Base-by-base conservation (phyloP, 1,139 yeast genomes). In the Nematodospora anomalae region DNA sequence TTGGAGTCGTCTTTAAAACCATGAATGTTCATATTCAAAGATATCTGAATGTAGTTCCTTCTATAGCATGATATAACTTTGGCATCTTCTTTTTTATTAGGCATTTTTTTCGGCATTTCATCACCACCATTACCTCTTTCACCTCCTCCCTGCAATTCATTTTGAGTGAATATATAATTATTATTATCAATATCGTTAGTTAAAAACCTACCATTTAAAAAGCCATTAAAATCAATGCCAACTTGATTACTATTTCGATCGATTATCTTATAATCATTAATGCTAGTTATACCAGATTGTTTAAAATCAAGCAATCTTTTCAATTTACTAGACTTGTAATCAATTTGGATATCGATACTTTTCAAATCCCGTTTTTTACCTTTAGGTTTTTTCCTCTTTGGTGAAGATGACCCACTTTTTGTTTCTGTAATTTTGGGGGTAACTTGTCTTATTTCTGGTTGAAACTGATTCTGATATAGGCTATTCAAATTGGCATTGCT, bases 21-120 rank as follows among this genome's bases (percentile, higher is more conserved):
- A 5, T 55, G 51, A 24, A 70, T 50, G 34, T 60, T 63, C 55
- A 70, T 51, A 42, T 64, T 62, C 36, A 69, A 41, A 11, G 62
- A 53, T 9, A 69, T 49, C 43, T 67, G 75, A 37, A 71, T 66
- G 45, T 58, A 68, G 45, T 72, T 72, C 41, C 78, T 51, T 40
- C 78, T 53, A 50, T 72, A 71, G 46, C 76, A 72, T 10, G 73
- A 65, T 18, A 71, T 62, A 14, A 70, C 71, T 42, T 56, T 63
- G 7, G 74, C 72, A 36, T 62, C 63, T 32, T 45, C 49, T 12
- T 38, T 43, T 16, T 34, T 36, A 16, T 38, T 32, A 14, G 34
- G 13, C 3, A 22, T 26, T 4, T 25, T 20, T 6, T 24, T 27
- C 2, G 28, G 16, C 7, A 22, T 13, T 4, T 41, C 44, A 7